These are phyloP conservation scores for Ananas comosus DNA, from an alignment of 176 grass and related monocot species.

Conservation along the genomic window DNA sequence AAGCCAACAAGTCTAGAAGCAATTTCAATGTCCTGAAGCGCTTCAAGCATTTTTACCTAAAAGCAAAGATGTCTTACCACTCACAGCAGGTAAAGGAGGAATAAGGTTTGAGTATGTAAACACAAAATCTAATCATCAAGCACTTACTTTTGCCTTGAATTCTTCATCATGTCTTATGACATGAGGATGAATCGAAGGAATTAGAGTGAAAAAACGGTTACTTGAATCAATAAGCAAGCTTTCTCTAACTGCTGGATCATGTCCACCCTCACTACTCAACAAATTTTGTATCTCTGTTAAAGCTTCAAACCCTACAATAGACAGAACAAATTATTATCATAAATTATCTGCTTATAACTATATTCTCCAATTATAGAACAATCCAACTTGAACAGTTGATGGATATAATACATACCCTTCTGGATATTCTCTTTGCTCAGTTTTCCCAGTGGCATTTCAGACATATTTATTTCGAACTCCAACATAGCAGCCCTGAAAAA, in stretches of 20 bases:
- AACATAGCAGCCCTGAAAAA: constrained; percentile 73
- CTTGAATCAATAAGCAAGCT: constrained; percentile 84
- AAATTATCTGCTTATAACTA: neutral
- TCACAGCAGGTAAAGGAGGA: neutral
- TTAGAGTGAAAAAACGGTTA: constrained; percentile 93
- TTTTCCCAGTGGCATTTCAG: constrained; percentile 98
- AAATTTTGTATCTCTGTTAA: constrained; percentile 95
- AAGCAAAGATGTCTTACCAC: constrained; percentile 2
- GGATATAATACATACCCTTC: constrained; percentile 43
- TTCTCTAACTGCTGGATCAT: constrained; percentile 60
- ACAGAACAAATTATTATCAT: constrained; percentile 8
- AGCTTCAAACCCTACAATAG: constrained; percentile 71
- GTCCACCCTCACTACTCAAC: constrained; percentile 32
- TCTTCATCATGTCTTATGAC: constrained; percentile 65
- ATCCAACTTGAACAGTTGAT: neutral
- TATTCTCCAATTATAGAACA: neutral
- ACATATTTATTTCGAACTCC: constrained; percentile 98
- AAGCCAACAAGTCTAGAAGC: constrained; percentile 92
- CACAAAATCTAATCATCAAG: neutral
- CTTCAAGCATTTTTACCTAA: constrained; percentile 94
- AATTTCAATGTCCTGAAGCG: constrained; percentile 96
- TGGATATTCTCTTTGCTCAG: constrained; percentile 92
- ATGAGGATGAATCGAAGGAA: constrained; percentile 89
- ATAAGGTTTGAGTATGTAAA: neutral
- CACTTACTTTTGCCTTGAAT: constrained; percentile 70